Evolutionary conservation across 306 rosid genomes (phyloP).

Genomic region (Pueraria montana): DNA sequence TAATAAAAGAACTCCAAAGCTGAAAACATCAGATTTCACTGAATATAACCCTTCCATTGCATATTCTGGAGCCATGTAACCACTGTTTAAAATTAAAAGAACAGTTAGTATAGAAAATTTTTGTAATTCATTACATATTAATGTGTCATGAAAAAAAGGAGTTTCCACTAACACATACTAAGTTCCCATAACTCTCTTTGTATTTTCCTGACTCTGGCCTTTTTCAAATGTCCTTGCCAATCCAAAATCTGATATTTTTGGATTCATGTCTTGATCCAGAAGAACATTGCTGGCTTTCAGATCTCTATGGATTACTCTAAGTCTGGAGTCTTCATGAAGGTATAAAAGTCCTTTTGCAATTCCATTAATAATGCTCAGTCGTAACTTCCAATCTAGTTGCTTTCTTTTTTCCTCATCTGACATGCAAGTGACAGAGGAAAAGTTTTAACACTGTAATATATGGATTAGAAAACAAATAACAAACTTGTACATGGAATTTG

Average conservation of each 20-base stretch:
- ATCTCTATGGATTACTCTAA: constrained; percentile 62
- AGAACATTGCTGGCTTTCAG: constrained; percentile 62
- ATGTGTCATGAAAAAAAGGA: not conserved
- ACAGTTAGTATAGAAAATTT: not conserved
- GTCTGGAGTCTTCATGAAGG: constrained; percentile 66
- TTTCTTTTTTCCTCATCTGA: constrained; percentile 51
- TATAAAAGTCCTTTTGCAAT: constrained; percentile 65
- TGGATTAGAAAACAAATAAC: not conserved
- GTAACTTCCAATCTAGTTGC: constrained; percentile 53
- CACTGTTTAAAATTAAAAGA: constrained; percentile 44
- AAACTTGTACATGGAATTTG: not conserved
- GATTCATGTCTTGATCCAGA: constrained; percentile 56
- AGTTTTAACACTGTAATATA: not conserved
- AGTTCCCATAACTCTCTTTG: constrained; percentile 63
- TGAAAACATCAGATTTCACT: constrained; percentile 57
- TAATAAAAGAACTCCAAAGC: constrained; percentile 57
- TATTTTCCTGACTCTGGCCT: constrained; percentile 53
- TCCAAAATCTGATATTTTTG: constrained; percentile 69
- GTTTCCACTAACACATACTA: constrained; percentile 50
- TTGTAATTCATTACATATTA: not conserved
- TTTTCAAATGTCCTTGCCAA: constrained; percentile 56
- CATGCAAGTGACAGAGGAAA: not conserved
- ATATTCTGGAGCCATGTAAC: constrained; percentile 68
- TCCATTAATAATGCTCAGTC: constrained; percentile 53
- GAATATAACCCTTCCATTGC: constrained; percentile 61